phyloP scores from a whole-genome alignment of 2,329 filamentous ascomycete species.

The Monosporascus sp. region DNA sequence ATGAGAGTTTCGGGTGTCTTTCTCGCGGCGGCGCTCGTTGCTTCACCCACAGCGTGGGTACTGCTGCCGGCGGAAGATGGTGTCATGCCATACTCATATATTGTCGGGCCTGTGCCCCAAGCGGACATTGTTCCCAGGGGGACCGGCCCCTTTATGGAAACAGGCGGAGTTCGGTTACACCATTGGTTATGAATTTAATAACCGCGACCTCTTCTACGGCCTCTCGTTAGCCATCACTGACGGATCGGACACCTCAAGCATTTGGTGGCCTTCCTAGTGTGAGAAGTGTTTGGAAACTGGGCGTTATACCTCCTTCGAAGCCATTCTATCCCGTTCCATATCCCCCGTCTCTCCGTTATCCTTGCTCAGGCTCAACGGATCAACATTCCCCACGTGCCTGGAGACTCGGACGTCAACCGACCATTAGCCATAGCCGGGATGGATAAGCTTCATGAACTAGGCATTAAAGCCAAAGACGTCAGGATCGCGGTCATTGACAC shows the following conservation, averaged over 20 bases:
- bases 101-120: neutral
- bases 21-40: neutral
- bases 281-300: neutral
- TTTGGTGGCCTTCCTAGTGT: neutral
- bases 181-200: neutral
- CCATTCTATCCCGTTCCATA: neutral
- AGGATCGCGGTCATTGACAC: constrained; percentile 3
- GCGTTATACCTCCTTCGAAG: neutral
- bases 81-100: neutral
- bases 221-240: neutral
- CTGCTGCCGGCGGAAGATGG: neutral
- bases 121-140: neutral
- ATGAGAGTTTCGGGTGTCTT: neutral
- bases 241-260: neutral
- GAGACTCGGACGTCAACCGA: neutral
- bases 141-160: neutral
- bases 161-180: neutral
- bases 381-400: neutral
- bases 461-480: constrained; percentile 1
- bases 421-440: neutral
- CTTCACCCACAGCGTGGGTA: neutral
- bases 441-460: neutral
- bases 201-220: constrained; percentile 1
- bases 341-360: neutral
- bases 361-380: neutral